Evolutionary conservation across 2,329 filamentous ascomycete species (phyloP).

Genomic region (Pseudocercospora eumusae): DNA sequence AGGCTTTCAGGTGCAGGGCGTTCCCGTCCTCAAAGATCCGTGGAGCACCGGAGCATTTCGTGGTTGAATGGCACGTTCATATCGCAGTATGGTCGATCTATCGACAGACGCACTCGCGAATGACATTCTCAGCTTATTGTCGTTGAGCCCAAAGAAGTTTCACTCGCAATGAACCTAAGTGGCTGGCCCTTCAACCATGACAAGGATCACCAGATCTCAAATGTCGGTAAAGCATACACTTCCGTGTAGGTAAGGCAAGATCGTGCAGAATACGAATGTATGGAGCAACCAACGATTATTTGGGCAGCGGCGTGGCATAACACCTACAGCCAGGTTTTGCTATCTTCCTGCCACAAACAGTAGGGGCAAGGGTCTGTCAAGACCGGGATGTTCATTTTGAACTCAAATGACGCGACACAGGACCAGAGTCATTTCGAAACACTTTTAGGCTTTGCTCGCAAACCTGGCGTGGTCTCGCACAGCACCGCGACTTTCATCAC

Average conservation of each 20-base stretch:
- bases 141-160: background rate
- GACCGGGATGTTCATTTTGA: background rate
- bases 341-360: background rate
- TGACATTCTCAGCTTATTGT: background rate
- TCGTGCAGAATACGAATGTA: background rate
- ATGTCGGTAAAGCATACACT: background rate
- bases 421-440: constrained; percentile 6
- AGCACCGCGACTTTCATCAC: background rate
- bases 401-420: constrained; percentile 9
- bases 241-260: background rate
- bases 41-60: background rate
- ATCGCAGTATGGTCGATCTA: background rate
- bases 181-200: background rate
- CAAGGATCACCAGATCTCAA: background rate
- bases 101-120: too few relatives aligned
- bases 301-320: constrained; percentile 4
- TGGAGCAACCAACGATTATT: background rate
- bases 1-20: background rate
- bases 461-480: background rate
- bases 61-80: background rate
- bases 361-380: background rate
- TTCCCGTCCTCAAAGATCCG: background rate
- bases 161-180: background rate
- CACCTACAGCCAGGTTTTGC: constrained; percentile 5
- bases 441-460: constrained; percentile 3